phyloP scores from a whole-genome alignment of 176 grass and related monocot species.

The Musa acuminata region DNA sequence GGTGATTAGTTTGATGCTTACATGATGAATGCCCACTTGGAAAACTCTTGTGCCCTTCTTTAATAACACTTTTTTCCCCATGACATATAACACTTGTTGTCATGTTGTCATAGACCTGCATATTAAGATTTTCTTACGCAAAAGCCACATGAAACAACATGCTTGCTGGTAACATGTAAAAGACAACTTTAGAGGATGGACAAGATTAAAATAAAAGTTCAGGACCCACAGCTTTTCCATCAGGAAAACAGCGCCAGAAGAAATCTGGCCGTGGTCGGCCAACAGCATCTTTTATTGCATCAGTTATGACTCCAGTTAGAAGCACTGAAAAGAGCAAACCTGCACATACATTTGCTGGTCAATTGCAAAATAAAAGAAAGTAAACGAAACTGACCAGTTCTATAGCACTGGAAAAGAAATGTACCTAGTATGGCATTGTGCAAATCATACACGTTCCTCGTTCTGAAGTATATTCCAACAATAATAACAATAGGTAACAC shows the following conservation, averaged over 20 bases:
- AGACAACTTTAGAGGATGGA: background rate
- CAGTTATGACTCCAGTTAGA: slow-evolving; percentile 4
- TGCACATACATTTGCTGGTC: background rate
- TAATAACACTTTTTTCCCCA: slow-evolving; percentile 2
- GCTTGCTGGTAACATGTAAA: background rate
- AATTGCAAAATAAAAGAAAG: background rate
- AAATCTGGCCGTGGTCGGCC: slow-evolving; percentile 5
- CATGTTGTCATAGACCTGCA: background rate
- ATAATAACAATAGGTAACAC: background rate
- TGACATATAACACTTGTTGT: background rate
- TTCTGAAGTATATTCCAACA: slow-evolving; percentile 1
- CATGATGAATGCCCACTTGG: slow-evolving; percentile 3
- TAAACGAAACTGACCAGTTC: background rate
- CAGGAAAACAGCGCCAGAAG: slow-evolving; percentile 9
- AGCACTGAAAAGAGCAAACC: background rate
- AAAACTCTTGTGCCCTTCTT: background rate
- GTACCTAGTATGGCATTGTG: slow-evolving; percentile 6
- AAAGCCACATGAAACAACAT: background rate
- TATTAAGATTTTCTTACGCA: background rate
- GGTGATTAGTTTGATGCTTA: background rate
- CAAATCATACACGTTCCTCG: background rate
- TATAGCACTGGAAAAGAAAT: background rate
- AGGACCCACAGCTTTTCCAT: background rate
- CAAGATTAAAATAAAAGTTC: background rate
- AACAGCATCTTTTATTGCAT: slow-evolving; percentile 3